A percentile compares a stretch with the other conserved stretches of the same genome.
phyloP scores from a whole-genome alignment of 1,284 basidiomycete species.

The Apiotrichum siamense region DNA sequence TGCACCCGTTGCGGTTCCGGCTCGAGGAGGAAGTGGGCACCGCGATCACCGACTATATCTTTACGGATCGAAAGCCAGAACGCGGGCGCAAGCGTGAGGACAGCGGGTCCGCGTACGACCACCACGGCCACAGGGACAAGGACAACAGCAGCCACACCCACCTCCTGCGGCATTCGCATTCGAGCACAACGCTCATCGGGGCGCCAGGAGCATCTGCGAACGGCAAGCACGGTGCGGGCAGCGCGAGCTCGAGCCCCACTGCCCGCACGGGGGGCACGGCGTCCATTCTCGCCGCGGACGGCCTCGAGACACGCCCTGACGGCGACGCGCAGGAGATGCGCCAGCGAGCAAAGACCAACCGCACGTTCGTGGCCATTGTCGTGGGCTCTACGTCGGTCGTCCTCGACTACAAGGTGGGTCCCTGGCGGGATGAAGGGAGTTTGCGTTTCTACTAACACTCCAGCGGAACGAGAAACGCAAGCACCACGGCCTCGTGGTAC shows the following conservation, averaged over 20 bases:
- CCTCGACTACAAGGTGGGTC: constrained; percentile 51
- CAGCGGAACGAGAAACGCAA: constrained; percentile 49
- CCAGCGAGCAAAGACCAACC: constrained; percentile 47
- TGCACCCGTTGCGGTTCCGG: constrained; percentile 83
- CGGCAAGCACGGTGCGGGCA: not conserved
- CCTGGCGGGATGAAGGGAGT: no score
- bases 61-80: constrained; percentile 47
- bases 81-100: constrained; percentile 27
- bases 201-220: not conserved
- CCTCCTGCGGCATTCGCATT: not conserved
- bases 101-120: constrained; percentile 29
- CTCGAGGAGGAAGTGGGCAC: constrained; percentile 76
- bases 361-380: constrained; percentile 72
- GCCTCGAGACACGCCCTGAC: constrained; percentile 28
- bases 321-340: constrained; percentile 47
- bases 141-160: not conserved
- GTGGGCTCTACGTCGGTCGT: constrained; percentile 56
- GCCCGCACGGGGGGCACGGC: no score
- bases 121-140: no score
- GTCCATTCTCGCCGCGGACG: not conserved
- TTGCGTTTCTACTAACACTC: not conserved
- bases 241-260: no score
- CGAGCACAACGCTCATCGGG: not conserved
- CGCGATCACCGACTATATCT: constrained; percentile 84
- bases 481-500: constrained; percentile 36